Base-by-base conservation (phyloP, 495 filamentous ascomycete species). In the Achaetomiella virescens region DNA sequence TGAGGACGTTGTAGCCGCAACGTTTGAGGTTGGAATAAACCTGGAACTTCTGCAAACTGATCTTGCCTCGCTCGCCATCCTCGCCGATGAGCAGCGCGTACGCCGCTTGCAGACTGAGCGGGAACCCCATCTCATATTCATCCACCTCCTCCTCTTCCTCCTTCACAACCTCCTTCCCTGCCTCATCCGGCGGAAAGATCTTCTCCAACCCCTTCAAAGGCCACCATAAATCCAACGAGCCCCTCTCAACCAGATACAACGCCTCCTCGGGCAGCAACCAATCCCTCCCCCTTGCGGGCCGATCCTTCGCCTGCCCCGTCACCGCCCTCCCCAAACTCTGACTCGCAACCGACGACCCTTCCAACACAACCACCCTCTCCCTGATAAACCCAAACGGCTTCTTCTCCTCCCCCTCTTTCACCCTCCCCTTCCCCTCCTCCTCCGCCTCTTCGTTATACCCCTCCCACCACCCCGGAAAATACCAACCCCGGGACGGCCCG, bases 191-290 rank as follows among this genome's bases (percentile, higher is more conserved):
- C 7, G 70, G 71, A 14, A 75, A 68, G 1, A 75, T 56, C 41
- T 72, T 70, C 36, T 71, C 71, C 35, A 80, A 51, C 14, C 65
- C 65, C 33, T 65, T 63, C 11, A 69, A 60, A 29, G 87, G 88
- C 87, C 88, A 98, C 74, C 89, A 81, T 22, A 96, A 74, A 71
- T 97, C 89, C 61, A 98, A 54, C 57, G 78, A 87, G 0, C 92
- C 93, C 59, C 92, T 72, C 71, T 98, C 93, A 17, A 97, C 75
- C 42, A 96, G 63, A 67, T 89, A 97, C 46, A 98, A 71, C 7
- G 89, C 87, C 65, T 98, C 93, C 67, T 98, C 95, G 0, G 91
- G 91, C n/a, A 95, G 67, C 24, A 98, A 65, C 89, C 89, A 95
- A 20, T 90, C 62, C 45, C 77, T 78, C 24, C 83, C 77, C 59